Conservation (phyloP, 164 flowering plant genomes). For the Aristolochia contorta region DNA sequence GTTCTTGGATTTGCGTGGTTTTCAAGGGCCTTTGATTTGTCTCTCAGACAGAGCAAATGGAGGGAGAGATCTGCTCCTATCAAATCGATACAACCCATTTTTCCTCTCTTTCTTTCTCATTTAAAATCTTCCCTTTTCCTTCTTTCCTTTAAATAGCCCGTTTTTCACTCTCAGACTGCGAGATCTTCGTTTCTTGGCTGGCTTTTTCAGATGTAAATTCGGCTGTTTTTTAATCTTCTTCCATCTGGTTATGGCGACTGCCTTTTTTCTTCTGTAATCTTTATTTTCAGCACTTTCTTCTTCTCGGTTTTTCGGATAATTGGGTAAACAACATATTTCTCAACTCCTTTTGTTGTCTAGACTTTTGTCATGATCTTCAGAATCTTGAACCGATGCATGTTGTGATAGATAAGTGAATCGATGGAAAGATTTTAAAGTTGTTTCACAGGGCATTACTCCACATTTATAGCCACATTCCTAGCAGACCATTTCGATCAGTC, state of each 20-base stretch:
- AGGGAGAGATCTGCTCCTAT: neutral
- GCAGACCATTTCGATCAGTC: too few species aligned
- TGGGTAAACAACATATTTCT: neutral
- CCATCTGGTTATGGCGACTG: neutral
- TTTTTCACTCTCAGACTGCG: slow-evolving; percentile 3
- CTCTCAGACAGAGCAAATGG: slow-evolving; percentile 2
- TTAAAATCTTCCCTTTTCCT: neutral
- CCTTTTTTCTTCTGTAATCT: neutral
- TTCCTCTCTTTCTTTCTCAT: neutral
- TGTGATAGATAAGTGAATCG: too few species aligned
- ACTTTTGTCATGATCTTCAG: neutral
- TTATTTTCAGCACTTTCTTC: neutral
- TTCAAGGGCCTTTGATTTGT: neutral
- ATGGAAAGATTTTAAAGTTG: too few species aligned
- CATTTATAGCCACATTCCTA: too few species aligned
- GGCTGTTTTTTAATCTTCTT: neutral
- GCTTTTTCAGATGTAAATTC: neutral
- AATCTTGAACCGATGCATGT: too few species aligned
- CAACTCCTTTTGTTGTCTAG: neutral
- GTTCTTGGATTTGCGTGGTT: slow-evolving; percentile 10
- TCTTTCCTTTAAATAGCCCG: neutral
- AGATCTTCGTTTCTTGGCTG: slow-evolving; percentile 22
- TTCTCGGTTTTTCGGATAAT: neutral
- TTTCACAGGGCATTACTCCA: too few species aligned
- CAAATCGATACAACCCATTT: neutral